Evolutionary conservation across 2,329 filamentous ascomycete species (phyloP), one percentile per base, ranked within the genome.

Genomic region (Penicillium decumbens): DNA sequence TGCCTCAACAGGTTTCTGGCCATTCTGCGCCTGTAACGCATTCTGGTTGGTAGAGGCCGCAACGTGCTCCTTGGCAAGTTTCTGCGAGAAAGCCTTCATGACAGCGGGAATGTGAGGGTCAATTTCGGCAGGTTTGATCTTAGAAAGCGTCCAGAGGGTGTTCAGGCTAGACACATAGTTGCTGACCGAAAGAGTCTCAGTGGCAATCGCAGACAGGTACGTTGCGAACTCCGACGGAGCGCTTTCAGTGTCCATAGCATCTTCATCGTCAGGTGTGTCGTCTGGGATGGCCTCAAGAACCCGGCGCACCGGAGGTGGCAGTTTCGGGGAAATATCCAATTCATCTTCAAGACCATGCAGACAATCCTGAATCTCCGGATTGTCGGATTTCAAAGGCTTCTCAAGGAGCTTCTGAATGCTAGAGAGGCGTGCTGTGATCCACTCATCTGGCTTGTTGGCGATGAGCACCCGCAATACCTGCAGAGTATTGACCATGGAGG

Each of bases 61-160:
- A 50, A 98, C 86, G 70, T 98, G 93, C 57, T 98, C 93, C 60
- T 93, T 87, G 0, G 91, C 91, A 58, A 98, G 81, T 71, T 96
- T 96, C 43, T 83, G 82, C 60, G 95, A 92, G 59, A 99, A 80
- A 0, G 89, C 89, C 70, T 95, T 96, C 87, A 98, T 95, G 38
- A 98, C 77, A 25, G 86, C 83, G 3, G 81, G 77, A 47, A 97
- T 90, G 64, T 98, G 93, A 51, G 88, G 80, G 67, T 98, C 93
- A 54, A 98, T 89, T 56, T 93, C 85, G 12, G 87, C 83, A 1
- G 92, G 88, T 63, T 88, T 91, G 51, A 88, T 85, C 61, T 88
- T 83, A 4, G 89, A 89, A 18, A 99, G 75, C 13, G 89, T 93
- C 91, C 91, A 97, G 13, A 98, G 75, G 23, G 95, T 86, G 66